Conservation (phyloP, 768 basidiomycete genomes). For the Clitopilus passeckerianus region DNA sequence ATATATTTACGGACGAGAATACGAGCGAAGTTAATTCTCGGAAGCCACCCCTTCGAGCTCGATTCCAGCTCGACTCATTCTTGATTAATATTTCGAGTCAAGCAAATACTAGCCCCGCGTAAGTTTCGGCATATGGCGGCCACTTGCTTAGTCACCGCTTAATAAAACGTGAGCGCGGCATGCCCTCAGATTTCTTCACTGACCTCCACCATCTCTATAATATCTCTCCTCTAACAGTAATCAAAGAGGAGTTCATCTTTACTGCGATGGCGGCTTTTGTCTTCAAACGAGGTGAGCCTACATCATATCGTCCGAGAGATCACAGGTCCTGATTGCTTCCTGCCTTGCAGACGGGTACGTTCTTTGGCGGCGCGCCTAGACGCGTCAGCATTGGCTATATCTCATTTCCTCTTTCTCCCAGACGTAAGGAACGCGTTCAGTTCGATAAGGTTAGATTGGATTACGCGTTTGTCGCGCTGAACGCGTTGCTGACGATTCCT, state of each 20-base stretch:
- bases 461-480: conserved; percentile 7
- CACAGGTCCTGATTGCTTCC: conserved; percentile 4
- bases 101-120: not conserved
- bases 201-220: not conserved
- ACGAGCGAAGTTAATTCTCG: too few species aligned
- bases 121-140: not conserved
- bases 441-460: conserved; percentile 75
- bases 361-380: conserved; percentile 23
- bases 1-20: too few species aligned
- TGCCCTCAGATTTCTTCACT: not conserved
- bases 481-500: conserved; percentile 6
- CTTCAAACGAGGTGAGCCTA: conserved; percentile 34
- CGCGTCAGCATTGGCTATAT: conserved; percentile 22
- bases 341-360: conserved; percentile 42
- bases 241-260: not conserved
- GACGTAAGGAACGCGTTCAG: conserved; percentile 87
- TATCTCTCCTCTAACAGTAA: not conserved
- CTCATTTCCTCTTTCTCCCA: conserved; percentile 20
- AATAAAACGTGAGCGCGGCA: not conserved
- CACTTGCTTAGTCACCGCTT: not conserved
- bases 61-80: too few species aligned
- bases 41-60: too few species aligned
- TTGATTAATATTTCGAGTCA: not conserved
- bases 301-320: not conserved
- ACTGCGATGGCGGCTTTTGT: conserved; percentile 21